These are phyloP conservation scores for Myochromella boudieri DNA, from an alignment of 768 basidiomycete genomes.

Conservation along the genomic window DNA sequence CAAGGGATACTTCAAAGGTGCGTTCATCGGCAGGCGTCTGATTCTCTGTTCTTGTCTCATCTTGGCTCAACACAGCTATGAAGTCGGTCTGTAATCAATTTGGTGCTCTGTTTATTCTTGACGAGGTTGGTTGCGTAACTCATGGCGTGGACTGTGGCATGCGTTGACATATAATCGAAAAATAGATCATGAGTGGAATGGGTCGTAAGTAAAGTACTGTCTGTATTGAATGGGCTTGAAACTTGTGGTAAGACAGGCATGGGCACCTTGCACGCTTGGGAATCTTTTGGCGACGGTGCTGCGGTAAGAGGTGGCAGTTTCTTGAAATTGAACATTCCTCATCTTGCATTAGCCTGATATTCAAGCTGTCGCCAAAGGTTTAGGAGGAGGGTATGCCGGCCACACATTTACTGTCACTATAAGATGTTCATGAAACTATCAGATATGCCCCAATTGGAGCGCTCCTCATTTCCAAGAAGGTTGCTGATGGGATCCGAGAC, in stretches of 20 bases:
- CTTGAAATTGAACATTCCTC: background rate
- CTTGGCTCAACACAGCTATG: slow-evolving; percentile 45
- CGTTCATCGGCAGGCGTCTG: background rate
- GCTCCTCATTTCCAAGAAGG: slow-evolving; percentile 68
- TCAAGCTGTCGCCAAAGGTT: slow-evolving; percentile 87
- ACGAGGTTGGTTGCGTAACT: slow-evolving; percentile 64
- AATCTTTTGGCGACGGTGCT: slow-evolving; percentile 75
- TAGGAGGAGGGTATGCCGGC: slow-evolving; percentile 77
- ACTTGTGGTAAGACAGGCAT: slow-evolving; percentile 63
- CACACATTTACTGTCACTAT: background rate
- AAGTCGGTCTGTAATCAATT: slow-evolving; percentile 79
- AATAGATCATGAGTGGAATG: slow-evolving; percentile 83
- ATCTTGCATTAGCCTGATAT: slow-evolving; percentile 61
- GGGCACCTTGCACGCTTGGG: slow-evolving; percentile 87
- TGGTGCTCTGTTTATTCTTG: slow-evolving; percentile 78
- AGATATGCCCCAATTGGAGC: slow-evolving; percentile 86
- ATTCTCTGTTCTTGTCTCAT: background rate
- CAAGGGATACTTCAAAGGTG: slow-evolving; percentile 76
- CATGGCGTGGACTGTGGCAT: no score
- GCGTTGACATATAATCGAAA: no score
- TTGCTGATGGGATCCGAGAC: slow-evolving; percentile 67
- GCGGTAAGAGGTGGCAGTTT: slow-evolving; percentile 31
- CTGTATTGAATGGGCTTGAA: no score
- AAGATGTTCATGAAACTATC: background rate
- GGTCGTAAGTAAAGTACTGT: slow-evolving; percentile 59